These are phyloP conservation scores for Spatholobus suberectus DNA, from an alignment of 306 rosid species.

Conservation along the genomic window DNA sequence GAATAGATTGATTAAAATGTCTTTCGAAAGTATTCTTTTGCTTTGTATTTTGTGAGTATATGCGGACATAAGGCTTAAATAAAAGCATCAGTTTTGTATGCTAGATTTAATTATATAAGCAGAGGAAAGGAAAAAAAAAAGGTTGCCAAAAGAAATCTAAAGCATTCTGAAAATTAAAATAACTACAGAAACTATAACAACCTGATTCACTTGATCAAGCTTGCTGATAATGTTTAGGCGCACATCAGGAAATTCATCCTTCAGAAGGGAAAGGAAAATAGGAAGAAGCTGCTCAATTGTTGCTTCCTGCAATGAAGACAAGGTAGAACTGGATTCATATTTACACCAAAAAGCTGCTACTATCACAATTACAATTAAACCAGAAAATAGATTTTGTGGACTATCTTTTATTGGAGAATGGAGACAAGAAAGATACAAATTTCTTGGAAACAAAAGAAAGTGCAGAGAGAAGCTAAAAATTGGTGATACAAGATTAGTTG, in stretches of 20 bases:
- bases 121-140: not conserved
- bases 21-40: not conserved
- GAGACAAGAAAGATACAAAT: not conserved
- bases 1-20: slow-evolving; percentile 33
- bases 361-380: not conserved
- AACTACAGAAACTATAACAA: slow-evolving; percentile 41
- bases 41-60: not conserved
- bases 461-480: not conserved
- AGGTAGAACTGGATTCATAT: slow-evolving; percentile 39
- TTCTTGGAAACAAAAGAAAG: not conserved
- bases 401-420: not conserved
- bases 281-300: slow-evolving; percentile 98
- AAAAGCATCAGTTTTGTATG: not conserved
- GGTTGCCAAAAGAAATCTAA: slow-evolving; percentile 12
- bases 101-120: slow-evolving; percentile 4
- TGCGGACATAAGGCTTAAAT: not conserved
- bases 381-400: slow-evolving; percentile 1
- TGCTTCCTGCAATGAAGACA: slow-evolving; percentile 78
- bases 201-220: slow-evolving; percentile 99
- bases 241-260: slow-evolving; percentile 99
- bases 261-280: slow-evolving; percentile 92
- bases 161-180: slow-evolving; percentile 15
- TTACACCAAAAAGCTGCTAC: not conserved
- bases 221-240: slow-evolving; percentile 98
- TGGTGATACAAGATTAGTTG: not conserved